These are phyloP conservation scores for Ambispora gerdemannii DNA, from an alignment of 192 early-diverging fungal species.

Conservation along the genomic window DNA sequence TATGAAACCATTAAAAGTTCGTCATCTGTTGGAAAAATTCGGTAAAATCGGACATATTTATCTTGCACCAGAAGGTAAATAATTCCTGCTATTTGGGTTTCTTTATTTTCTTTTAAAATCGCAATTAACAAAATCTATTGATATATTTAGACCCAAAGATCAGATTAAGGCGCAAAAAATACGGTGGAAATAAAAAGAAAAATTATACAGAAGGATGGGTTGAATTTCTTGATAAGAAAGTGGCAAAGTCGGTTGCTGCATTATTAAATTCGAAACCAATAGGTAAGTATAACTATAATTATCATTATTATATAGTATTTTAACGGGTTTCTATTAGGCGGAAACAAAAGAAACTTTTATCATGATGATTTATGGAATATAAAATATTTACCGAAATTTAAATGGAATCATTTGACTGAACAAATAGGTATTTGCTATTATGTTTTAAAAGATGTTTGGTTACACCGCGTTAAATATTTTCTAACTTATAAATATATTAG, in stretches of 20 bases:
- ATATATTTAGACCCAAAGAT: conserved; percentile 57
- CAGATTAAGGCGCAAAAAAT: conserved; percentile 79
- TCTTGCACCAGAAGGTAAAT: conserved; percentile 75
- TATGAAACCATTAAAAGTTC: conserved; percentile 83
- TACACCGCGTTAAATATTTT: too few relatives aligned
- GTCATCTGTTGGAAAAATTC: conserved; percentile 69
- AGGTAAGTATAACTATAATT: conserved; percentile 44
- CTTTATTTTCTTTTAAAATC: neutral
- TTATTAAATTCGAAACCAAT: conserved; percentile 80
- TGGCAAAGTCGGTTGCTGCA: conserved; percentile 73
- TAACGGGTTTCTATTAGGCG: conserved; percentile 39
- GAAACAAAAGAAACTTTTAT: conserved; percentile 80
- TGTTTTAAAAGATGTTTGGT: neutral
- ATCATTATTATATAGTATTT: neutral
- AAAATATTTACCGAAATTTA: conserved; percentile 93
- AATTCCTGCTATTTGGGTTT: neutral
- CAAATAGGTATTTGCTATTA: conserved; percentile 64
- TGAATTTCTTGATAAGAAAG: conserved; percentile 90
- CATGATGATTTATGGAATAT: conserved; percentile 98
- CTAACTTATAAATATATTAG: conserved; percentile 32
- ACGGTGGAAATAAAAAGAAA: conserved; percentile 74
- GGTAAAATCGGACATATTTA: conserved; percentile 82
- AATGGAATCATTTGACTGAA: conserved; percentile 94
- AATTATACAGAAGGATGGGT: conserved; percentile 97
- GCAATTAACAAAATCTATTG: neutral